phyloP scores from a whole-genome alignment of 163 green algal species.

The Scenedesmus sp. region DNA sequence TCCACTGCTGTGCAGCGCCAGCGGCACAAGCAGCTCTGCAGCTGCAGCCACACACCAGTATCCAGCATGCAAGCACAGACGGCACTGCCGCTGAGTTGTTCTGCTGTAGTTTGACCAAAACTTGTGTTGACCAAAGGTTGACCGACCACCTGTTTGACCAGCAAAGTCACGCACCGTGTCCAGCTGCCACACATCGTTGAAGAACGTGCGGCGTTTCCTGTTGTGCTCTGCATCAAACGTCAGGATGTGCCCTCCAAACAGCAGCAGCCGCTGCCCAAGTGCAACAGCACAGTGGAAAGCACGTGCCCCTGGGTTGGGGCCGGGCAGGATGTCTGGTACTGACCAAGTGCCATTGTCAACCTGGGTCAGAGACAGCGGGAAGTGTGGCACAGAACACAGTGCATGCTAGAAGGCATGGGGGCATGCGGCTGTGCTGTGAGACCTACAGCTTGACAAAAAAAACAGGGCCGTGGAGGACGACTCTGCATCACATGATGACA shows the following conservation, averaged over 20 bases:
- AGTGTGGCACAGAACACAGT: background rate
- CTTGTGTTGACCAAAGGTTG: too few species aligned
- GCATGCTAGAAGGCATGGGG: background rate
- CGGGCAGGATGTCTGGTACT: slow-evolving; percentile 46
- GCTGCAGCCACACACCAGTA: background rate
- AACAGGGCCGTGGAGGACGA: too few species aligned
- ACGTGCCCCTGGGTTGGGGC: slow-evolving; percentile 50
- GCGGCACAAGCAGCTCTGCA: background rate
- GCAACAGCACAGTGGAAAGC: slow-evolving; percentile 65
- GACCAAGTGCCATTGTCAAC: slow-evolving; percentile 60
- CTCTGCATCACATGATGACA: too few species aligned
- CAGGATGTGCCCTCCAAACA: slow-evolving; percentile 70
- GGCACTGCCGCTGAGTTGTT: background rate
- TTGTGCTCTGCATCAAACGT: slow-evolving; percentile 51
- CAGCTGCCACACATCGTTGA: slow-evolving; percentile 68
- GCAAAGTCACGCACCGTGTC: slow-evolving; percentile 51
- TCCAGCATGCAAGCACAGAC: background rate
- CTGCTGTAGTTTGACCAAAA: background rate
- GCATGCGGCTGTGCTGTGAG: background rate
- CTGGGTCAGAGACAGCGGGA: background rate
- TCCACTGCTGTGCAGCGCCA: slow-evolving; percentile 47
- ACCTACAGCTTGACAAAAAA: too few species aligned
- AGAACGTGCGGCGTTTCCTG: slow-evolving; percentile 64
- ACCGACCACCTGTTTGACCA: too few species aligned
- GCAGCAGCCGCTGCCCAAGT: slow-evolving; percentile 49